A percentile compares a stretch with the other conserved stretches of the same genome.
phyloP scores from a whole-genome alignment of 805 yeast species.

The Starmerella bombicola region DNA sequence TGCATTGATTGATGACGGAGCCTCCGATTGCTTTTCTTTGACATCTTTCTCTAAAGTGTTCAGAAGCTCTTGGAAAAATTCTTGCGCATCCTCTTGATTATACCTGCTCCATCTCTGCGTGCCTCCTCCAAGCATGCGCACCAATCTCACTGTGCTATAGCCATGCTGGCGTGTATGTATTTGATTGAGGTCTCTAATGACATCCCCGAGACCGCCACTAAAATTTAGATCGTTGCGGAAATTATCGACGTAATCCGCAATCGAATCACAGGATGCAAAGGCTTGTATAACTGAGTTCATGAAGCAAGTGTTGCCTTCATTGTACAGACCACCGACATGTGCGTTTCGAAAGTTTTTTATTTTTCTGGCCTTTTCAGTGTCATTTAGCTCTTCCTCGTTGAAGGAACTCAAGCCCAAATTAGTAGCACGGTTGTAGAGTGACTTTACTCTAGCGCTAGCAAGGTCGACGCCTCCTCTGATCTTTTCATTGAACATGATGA shows the following conservation, averaged over 20 bases:
- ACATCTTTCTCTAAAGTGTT: conserved; percentile 27
- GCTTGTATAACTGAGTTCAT: conserved; percentile 85
- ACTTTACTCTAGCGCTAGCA: conserved; percentile 25
- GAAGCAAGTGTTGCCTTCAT: conserved; percentile 90
- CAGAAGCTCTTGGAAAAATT: conserved; percentile 59
- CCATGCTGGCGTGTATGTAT: conserved; percentile 25
- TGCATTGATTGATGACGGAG: not conserved
- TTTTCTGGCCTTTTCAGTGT: conserved; percentile 19
- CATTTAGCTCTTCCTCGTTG: conserved; percentile 22
- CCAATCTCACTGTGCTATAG: conserved; percentile 23
- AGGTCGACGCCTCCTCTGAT: conserved; percentile 28
- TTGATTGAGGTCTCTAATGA: conserved; percentile 24
- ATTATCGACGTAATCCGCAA: conserved; percentile 43
- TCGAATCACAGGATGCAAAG: conserved; percentile 57
- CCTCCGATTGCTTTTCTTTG: conserved; percentile 11
- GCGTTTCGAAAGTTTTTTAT: conserved; percentile 21
- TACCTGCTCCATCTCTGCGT: conserved; percentile 61
- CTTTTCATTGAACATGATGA: conserved; percentile 26
- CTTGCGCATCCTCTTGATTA: conserved; percentile 95
- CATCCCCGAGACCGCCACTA: conserved; percentile 21
- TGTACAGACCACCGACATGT: conserved; percentile 70
- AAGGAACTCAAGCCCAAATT: conserved; percentile 21
- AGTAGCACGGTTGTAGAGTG: conserved; percentile 24
- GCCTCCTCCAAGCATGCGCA: conserved; percentile 20
- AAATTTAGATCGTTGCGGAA: conserved; percentile 26